Conservation (phyloP, 176 grass and related monocot species). For the Avena sativa region DNA sequence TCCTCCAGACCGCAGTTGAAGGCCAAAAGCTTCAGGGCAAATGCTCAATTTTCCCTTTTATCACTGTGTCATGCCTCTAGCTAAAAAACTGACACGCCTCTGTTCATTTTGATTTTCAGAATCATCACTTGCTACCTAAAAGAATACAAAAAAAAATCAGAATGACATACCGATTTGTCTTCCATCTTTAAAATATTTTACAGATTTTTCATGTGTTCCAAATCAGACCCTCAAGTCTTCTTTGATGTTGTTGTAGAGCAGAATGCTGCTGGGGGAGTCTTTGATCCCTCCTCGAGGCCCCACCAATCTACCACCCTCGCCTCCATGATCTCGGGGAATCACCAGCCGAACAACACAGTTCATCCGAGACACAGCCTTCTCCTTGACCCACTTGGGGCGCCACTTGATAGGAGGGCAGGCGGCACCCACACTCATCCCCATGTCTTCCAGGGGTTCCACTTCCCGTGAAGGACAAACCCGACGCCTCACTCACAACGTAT, state of each 20-base stretch:
- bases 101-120: neutral
- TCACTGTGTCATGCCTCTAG: neutral
- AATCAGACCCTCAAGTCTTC: neutral
- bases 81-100: neutral
- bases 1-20: neutral
- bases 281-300: neutral
- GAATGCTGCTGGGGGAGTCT: neutral
- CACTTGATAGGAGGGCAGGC: neutral
- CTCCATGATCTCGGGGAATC: neutral
- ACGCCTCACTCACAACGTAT: conserved; percentile 41
- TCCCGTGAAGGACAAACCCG: neutral
- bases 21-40: neutral
- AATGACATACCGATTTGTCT: neutral
- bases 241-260: neutral
- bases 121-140: neutral
- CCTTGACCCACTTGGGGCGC: neutral
- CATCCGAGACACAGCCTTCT: neutral
- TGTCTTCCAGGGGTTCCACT: neutral
- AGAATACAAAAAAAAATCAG: neutral
- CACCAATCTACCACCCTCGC: neutral
- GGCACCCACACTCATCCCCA: neutral
- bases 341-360: neutral
- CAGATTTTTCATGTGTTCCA: neutral
- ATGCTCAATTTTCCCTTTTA: too few species aligned
- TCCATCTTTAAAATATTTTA: neutral